Evolutionary conservation across 495 filamentous ascomycete genomes (phyloP), one percentile per base, ranked within the genome.

Genomic region (Talaromyces thailandensis): DNA sequence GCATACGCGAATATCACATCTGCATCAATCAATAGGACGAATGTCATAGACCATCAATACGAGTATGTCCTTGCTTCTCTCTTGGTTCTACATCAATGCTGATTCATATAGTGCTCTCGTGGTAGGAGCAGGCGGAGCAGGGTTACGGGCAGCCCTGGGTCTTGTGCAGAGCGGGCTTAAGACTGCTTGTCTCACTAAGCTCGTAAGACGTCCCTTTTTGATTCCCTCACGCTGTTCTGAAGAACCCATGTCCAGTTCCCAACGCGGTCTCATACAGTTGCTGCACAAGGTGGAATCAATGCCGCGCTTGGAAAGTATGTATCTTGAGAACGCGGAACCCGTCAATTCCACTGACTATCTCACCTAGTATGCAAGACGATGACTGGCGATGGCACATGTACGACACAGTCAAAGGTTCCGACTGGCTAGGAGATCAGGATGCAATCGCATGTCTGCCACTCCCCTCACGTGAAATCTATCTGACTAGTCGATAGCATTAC

Each of bases 341-440:
- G 11, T 2, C 9, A 31, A 12, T 1, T 1, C 11, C 11, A 35
- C 35, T 40, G 14, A 40, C 35, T 40, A 14, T n/a, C 12, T 4
- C 64, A n/a, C n/a, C n/a, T n/a, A 86, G 82, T 73, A 90, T 90
- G 86, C 86, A 88, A 74, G 76, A 85, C 71, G 93, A 98, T 75
- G 93, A 98, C 81, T 98, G 93, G 93, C 87, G 93, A 76, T 97
- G 93, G 93, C 93, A 98, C 81, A 97, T 97, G 93, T 98, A 97
- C 82, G 93, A 98, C 76, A 98, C 93, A 51, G 93, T 98, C 64
- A 98, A 98, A 82, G 93, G 93, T 68, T 95, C 90, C 57, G 93
- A 98, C 82, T 98, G 93, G 93, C 84, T 98, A 37, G 93, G 93
- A 73, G 93, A 98, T 77, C 93, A 98, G 79, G 93, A 98, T 78